A percentile compares a stretch with the other conserved stretches of the same genome.
Evolutionary conservation across 495 filamentous ascomycete species (phyloP).

Genomic region (Xylaria castorea): DNA sequence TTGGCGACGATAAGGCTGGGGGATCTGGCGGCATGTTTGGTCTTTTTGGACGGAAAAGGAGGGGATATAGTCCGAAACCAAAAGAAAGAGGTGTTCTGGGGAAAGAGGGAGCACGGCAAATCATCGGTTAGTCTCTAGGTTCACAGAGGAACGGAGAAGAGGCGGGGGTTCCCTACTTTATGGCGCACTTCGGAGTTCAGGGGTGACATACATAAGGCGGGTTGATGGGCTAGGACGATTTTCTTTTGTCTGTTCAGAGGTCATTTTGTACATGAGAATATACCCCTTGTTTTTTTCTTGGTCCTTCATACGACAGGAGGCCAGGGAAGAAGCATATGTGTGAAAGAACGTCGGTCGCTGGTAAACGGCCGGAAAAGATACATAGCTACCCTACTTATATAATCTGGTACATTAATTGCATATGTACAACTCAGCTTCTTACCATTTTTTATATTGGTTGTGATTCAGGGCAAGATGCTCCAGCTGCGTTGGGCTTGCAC

Average conservation of each 20-base stretch:
- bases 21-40: constrained; percentile 78
- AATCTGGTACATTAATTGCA: constrained; percentile 22
- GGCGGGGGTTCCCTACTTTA: constrained; percentile 19
- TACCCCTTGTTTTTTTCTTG: constrained; percentile 24
- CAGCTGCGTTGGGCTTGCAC: no score
- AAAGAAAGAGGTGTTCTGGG: constrained; percentile 92
- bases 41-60: constrained; percentile 85
- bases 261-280: constrained; percentile 29
- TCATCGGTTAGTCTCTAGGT: constrained; percentile 55
- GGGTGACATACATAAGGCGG: constrained; percentile 27
- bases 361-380: constrained; percentile 11
- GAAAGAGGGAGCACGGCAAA: constrained; percentile 88
- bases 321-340: constrained; percentile 23
- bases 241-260: constrained; percentile 13
- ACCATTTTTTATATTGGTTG: not conserved
- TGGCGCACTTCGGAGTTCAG: constrained; percentile 28
- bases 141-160: constrained; percentile 4
- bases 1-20: constrained; percentile 53
- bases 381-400: constrained; percentile 16
- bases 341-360: constrained; percentile 13
- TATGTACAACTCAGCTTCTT: constrained; percentile 3
- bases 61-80: constrained; percentile 91
- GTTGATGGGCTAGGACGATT: constrained; percentile 19
- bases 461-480: no score
- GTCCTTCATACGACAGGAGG: constrained; percentile 18